These are phyloP conservation scores for Fusarium hostae DNA, from an alignment of 2,329 filamentous ascomycete species.

Conservation along the genomic window DNA sequence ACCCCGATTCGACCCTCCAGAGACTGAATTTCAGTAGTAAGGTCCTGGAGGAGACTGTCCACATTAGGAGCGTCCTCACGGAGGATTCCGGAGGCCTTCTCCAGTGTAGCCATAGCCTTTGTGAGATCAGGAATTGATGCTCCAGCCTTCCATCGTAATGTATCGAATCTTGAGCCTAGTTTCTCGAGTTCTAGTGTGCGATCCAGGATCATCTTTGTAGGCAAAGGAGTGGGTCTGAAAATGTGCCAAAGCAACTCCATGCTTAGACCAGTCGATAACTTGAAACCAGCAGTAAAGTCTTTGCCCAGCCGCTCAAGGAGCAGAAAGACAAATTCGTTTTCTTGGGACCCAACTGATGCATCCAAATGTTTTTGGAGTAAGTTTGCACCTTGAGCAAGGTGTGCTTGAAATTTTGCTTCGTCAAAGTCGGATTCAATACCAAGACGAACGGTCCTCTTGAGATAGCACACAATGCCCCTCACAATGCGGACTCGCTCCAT, in stretches of 20 bases:
- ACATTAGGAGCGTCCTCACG: conserved; percentile 55
- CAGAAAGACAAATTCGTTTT: conserved; percentile 52
- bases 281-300: conserved; percentile 76
- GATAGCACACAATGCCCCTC: conserved; percentile 60
- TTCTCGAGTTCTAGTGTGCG: conserved; percentile 63
- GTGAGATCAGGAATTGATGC: conserved; percentile 63
- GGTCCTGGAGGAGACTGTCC: conserved; percentile 59
- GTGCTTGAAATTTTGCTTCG: conserved; percentile 72
- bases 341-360: conserved; percentile 37
- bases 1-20: conserved; percentile 60
- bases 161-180: conserved; percentile 69
- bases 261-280: conserved; percentile 77
- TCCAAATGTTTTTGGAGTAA: conserved; percentile 52
- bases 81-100: conserved; percentile 66
- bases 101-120: conserved; percentile 64
- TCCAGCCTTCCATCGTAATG: conserved; percentile 67
- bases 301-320: conserved; percentile 58
- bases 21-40: conserved; percentile 62
- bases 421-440: conserved; percentile 62
- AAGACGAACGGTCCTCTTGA: conserved; percentile 64
- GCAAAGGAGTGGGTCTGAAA: conserved; percentile 72
- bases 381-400: conserved; percentile 63
- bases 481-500: conserved; percentile 50
- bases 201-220: conserved; percentile 57
- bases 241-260: conserved; percentile 84